phyloP scores from a whole-genome alignment of 106 monocot species.

The Agapanthus africanus region DNA sequence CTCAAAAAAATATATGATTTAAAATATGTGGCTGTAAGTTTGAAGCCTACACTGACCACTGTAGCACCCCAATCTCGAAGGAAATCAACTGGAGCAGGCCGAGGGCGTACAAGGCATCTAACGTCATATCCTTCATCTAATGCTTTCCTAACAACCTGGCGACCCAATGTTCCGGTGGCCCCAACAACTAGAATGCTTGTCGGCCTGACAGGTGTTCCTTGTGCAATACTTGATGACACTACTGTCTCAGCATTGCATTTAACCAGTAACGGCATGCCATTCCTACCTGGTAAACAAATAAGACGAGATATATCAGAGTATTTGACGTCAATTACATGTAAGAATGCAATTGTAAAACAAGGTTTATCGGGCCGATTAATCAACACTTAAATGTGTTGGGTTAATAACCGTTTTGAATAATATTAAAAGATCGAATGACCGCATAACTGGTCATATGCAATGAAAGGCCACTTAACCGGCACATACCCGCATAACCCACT shows the following conservation, averaged over 20 bases:
- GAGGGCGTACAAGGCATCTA: slow-evolving; percentile 91
- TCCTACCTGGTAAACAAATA: slow-evolving; percentile 30
- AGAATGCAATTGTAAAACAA: too few relatives aligned
- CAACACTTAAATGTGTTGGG: too few relatives aligned
- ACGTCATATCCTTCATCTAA: slow-evolving; percentile 98
- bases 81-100: slow-evolving; percentile 87
- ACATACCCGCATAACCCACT: too few relatives aligned
- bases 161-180: slow-evolving; percentile 84
- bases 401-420: too few relatives aligned
- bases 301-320: not conserved
- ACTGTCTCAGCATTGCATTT: slow-evolving; percentile 57
- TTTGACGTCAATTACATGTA: not conserved
- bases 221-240: slow-evolving; percentile 44
- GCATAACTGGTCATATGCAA: too few relatives aligned
- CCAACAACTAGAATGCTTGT: slow-evolving; percentile 90
- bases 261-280: slow-evolving; percentile 22
- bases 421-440: too few relatives aligned
- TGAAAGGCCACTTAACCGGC: too few relatives aligned
- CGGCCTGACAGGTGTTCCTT: slow-evolving; percentile 84
- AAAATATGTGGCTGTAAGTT: slow-evolving; percentile 1
- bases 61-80: slow-evolving; percentile 94
- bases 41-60: slow-evolving; percentile 82
- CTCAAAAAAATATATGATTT: too few relatives aligned
- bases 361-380: too few relatives aligned
- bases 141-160: slow-evolving; percentile 83